These are phyloP conservation scores for Colletotrichum sp. DNA, from an alignment of 2,329 filamentous ascomycete genomes.

Conservation along the genomic window DNA sequence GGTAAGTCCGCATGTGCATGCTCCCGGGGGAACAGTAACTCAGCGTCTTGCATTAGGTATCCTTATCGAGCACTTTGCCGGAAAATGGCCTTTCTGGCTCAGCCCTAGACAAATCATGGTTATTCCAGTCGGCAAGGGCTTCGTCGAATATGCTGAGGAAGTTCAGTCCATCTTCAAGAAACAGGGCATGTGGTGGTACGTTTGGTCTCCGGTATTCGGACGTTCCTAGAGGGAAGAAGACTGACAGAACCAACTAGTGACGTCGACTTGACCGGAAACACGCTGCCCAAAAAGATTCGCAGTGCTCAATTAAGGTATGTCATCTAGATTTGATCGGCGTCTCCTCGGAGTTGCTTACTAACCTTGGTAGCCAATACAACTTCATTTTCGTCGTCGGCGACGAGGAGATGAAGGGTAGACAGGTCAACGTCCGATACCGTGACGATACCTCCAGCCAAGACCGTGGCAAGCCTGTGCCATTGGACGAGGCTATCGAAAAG, in stretches of 20 bases:
- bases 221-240: not conserved
- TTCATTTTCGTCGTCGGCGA: slow-evolving; percentile 59
- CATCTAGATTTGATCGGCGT: slow-evolving; percentile 29
- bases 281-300: slow-evolving; percentile 88
- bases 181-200: slow-evolving; percentile 66
- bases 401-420: slow-evolving; percentile 63
- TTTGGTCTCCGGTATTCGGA: not conserved
- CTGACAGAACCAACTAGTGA: slow-evolving; percentile 41
- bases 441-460: slow-evolving; percentile 67
- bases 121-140: slow-evolving; percentile 69
- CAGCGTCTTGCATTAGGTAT: slow-evolving; percentile 60
- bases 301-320: slow-evolving; percentile 79
- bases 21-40: not conserved
- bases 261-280: slow-evolving; percentile 76
- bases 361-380: slow-evolving; percentile 17
- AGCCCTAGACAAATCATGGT: slow-evolving; percentile 77
- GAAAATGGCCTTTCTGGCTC: slow-evolving; percentile 91
- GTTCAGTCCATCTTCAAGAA: slow-evolving; percentile 72
- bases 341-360: slow-evolving; percentile 16
- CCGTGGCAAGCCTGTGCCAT: slow-evolving; percentile 62
- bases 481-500: slow-evolving; percentile 63
- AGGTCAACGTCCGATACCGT: slow-evolving; percentile 68
- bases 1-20: not conserved
- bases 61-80: slow-evolving; percentile 82
- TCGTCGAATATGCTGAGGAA: slow-evolving; percentile 76